Percentiles rank a stretch among this genome's conserved stretches.
Conservation (phyloP, 495 filamentous ascomycete genomes). For the Podospora comata region DNA sequence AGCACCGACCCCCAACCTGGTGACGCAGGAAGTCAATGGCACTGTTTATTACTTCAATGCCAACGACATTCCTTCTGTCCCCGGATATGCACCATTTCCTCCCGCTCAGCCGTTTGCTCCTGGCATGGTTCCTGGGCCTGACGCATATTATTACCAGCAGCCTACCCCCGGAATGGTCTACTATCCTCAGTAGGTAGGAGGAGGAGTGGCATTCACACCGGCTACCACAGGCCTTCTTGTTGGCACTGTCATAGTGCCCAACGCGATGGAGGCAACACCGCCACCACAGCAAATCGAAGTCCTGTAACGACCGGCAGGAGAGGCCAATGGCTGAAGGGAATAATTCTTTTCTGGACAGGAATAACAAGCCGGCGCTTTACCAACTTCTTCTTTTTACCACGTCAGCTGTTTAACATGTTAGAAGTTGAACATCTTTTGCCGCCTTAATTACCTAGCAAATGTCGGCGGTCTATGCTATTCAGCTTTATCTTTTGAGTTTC, state of each 20-base stretch:
- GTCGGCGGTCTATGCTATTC: not conserved
- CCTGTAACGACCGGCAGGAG: not conserved
- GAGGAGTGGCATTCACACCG: not conserved
- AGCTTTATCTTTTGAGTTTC: constrained; percentile 2
- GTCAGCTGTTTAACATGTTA: not conserved
- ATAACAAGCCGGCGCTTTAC: not conserved
- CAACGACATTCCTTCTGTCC: constrained; percentile 62
- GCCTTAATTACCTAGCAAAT: not conserved
- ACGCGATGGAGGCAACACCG: not conserved
- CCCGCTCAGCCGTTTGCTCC: constrained; percentile 49
- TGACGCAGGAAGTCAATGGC: constrained; percentile 89
- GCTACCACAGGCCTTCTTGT: not conserved
- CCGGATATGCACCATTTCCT: constrained; percentile 50
- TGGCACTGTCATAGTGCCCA: not conserved
- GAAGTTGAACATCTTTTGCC: not conserved
- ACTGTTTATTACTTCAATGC: constrained; percentile 92
- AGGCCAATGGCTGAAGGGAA: not conserved
- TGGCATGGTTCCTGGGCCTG: constrained; percentile 65
- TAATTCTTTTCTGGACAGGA: not conserved
- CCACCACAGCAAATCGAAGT: not conserved
- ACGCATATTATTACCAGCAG: constrained; percentile 66
- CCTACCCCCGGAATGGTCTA: constrained; percentile 47
- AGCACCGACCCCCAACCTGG: constrained; percentile 58
- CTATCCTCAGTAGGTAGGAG: constrained; percentile 26
- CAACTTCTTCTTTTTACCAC: not conserved